Conservation (phyloP, 441 rosid species). For the Populus hybrid region DNA sequence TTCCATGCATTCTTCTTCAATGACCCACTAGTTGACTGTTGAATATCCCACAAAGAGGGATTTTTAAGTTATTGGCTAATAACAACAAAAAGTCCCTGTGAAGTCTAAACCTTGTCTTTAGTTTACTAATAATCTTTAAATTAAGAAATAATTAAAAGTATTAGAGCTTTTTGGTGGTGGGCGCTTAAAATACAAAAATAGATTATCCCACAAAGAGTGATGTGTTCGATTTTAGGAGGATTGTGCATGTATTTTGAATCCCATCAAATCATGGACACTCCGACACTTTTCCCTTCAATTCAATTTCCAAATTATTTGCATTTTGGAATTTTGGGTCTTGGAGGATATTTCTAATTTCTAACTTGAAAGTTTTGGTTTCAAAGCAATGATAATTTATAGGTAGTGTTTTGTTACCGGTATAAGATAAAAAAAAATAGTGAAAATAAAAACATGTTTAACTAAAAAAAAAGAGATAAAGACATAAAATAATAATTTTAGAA, state of each 20-base stretch:
- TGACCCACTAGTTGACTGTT: slow-evolving; percentile 31
- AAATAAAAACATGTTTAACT: no score
- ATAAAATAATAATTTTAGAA: no score
- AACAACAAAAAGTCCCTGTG: slow-evolving; percentile 12
- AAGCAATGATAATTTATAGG: no score
- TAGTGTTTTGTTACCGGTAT: no score
- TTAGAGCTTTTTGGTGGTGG: neutral
- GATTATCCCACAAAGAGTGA: neutral
- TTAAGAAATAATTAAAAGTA: neutral
- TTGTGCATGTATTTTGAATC: slow-evolving; percentile 17
- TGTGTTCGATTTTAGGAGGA: neutral
- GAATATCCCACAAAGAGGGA: neutral
- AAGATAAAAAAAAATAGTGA: no score
- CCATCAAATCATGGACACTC: neutral
- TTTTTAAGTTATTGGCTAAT: slow-evolving; percentile 14
- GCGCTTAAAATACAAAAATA: neutral
- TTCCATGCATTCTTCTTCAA: slow-evolving; percentile 21
- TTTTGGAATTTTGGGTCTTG: no score
- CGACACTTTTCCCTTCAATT: no score
- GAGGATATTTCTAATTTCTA: no score
- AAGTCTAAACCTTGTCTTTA: slow-evolving; percentile 9
- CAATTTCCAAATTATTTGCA: no score
- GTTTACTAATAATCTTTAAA: neutral
- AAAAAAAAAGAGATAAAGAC: no score
- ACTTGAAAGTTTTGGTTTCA: no score